Evolutionary conservation across 1,284 basidiomycete species (phyloP).

Genomic region (Cutaneotrichosporon cyanovorans): DNA sequence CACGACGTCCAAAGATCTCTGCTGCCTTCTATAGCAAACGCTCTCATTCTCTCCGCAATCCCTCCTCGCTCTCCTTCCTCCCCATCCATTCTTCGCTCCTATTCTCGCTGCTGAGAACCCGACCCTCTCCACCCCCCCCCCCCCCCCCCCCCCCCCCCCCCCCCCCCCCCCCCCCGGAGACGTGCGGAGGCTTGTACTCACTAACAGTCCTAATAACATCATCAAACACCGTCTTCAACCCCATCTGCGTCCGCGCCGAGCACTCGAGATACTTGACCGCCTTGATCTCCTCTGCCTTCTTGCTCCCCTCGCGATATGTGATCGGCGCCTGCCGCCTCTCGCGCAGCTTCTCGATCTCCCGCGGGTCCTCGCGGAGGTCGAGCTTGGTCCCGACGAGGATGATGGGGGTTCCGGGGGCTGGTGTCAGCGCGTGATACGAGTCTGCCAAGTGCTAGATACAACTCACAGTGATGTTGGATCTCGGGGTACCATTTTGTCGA

Average conservation of each 20-base stretch:
- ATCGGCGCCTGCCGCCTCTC: slow-evolving; percentile 95
- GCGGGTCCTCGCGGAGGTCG: slow-evolving; percentile 89
- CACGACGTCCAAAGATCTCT: no score
- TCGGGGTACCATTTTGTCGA: slow-evolving; percentile 67
- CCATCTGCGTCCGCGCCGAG: slow-evolving; percentile 88
- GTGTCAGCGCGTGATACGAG: slow-evolving; percentile 57
- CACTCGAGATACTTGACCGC: slow-evolving; percentile 44
- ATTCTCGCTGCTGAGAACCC: no score
- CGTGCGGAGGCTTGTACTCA: no score
- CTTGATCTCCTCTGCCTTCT: slow-evolving; percentile 82
- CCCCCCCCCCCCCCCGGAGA: no score
- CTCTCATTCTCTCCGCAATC: no score
- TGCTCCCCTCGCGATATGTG: slow-evolving; percentile 62
- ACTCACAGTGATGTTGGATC: slow-evolving; percentile 43
- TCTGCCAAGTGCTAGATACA: slow-evolving; percentile 1
- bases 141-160: no score
- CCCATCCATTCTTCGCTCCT: no score
- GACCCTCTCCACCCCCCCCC: no score
- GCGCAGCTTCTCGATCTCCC: slow-evolving; percentile 82
- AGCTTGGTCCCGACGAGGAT: slow-evolving; percentile 66
- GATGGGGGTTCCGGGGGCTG: slow-evolving; percentile 53
- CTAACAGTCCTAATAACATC: slow-evolving; percentile 74
- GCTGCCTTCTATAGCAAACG: no score
- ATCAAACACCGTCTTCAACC: slow-evolving; percentile 92
- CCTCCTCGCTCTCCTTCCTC: no score